Evolutionary conservation across 139 green algal genomes (phyloP), one percentile per base, ranked within the genome.

Genomic region (Volvox reticuliferus): DNA sequence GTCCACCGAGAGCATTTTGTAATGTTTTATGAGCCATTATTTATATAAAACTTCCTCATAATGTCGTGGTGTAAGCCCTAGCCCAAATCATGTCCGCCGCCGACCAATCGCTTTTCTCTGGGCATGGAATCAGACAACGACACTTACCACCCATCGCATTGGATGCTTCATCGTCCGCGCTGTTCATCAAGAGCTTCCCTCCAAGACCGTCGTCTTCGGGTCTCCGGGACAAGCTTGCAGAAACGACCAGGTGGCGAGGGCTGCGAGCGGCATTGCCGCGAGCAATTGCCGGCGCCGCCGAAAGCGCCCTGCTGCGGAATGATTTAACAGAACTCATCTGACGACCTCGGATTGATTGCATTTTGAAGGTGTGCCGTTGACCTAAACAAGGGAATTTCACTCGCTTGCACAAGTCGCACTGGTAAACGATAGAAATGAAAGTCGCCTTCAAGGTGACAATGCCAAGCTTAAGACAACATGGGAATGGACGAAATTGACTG

Each of bases 171-270:
- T 87, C 88, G 12, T 91, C 87, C 87, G 86, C 77, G 76, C 76
- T 86, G 87, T 91, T 91, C 87, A 79, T 86, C 14, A 91, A 77
- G 19, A 55, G 87, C 76, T 91, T 91, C 2, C 76, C 87, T 9
- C 24, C 87, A 28, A 85, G 32, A 19, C 82, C 71, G n/a, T 93
- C 89, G 50, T 94, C 87, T 77, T 91, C 92, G 14, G 83, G 69
- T 20, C 89, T 86, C 62, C 82, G 84, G 62, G 82, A 92, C n/a
- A 94, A 79, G 80, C 89, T 93, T 68, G 55, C 61, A 9, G 30
- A 35, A 0, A 90, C 86, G 35, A 67, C 69, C 26, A 75, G 82
- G 26, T 88, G 65, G 65, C 85, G 37, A 65, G 35, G 68, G 36
- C n/a, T 14, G 24, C 69, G 85, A 24, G n/a, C n/a, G 85, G 33